Evolutionary conservation across 2,329 filamentous ascomycete species (phyloP).

Genomic region (Cladophialophora carrionii): DNA sequence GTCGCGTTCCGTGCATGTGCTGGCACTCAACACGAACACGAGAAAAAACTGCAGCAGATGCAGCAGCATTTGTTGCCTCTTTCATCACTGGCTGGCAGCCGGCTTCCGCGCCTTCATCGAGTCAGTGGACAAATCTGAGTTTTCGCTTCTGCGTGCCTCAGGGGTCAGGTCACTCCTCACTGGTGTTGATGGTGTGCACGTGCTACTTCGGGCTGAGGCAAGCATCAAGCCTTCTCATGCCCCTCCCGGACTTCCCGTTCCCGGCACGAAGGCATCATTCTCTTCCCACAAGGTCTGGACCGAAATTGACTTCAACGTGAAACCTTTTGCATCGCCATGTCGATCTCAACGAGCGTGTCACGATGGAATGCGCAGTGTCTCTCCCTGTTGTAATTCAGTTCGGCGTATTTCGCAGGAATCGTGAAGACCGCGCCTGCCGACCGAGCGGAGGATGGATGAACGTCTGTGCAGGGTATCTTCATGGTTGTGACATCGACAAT

Average conservation of each 20-base stretch:
- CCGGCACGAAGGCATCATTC: background rate
- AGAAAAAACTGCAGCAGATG: background rate
- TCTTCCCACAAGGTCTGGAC: background rate
- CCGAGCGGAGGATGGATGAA: background rate
- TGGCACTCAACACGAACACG: background rate
- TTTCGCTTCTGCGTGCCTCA: slow-evolving; percentile 18
- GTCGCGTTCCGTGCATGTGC: background rate
- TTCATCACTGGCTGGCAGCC: slow-evolving; percentile 6
- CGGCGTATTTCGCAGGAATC: too few species aligned
- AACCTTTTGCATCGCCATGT: background rate
- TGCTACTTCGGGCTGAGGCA: slow-evolving; percentile 2
- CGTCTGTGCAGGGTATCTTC: background rate
- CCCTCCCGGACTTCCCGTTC: background rate
- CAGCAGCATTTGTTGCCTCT: background rate
- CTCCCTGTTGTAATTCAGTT: background rate
- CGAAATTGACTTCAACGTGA: background rate
- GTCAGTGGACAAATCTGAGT: background rate
- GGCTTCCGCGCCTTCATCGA: background rate
- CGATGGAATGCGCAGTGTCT: background rate
- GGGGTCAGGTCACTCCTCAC: slow-evolving; percentile 2
- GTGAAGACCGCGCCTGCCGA: background rate
- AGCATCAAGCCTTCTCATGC: slow-evolving; percentile 6
- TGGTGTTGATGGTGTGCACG: background rate
- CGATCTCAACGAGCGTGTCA: background rate
- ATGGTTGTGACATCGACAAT: background rate